Percentiles rank a stretch among this genome's conserved stretches.
phyloP scores from a whole-genome alignment of 805 yeast genomes.

The Suhomyces pyralidae region DNA sequence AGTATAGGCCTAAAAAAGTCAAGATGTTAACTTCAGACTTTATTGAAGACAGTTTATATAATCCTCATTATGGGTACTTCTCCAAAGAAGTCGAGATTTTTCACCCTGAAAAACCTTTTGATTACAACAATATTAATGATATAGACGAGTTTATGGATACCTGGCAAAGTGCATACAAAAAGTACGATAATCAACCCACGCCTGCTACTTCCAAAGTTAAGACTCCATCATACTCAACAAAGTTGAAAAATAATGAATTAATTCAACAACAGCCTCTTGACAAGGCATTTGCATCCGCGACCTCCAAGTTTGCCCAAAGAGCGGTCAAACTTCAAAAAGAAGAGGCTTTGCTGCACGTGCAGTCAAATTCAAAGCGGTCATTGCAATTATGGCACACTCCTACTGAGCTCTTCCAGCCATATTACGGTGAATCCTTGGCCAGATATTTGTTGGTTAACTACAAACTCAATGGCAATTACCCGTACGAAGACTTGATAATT shows the following conservation, averaged over 20 bases:
- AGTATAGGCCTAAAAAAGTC: conserved; percentile 53
- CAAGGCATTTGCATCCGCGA: conserved; percentile 15
- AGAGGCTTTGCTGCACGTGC: conserved; percentile 17
- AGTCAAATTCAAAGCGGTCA: conserved; percentile 30
- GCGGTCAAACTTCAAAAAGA: conserved; percentile 26
- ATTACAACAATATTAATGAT: conserved; percentile 53
- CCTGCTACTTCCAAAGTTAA: neutral
- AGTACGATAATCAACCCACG: conserved; percentile 37
- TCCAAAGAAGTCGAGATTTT: conserved; percentile 75
- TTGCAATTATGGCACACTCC: conserved; percentile 88
- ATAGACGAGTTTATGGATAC: conserved; percentile 66
- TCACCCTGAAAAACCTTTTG: conserved; percentile 62
- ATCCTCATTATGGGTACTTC: conserved; percentile 81
- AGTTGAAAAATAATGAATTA: conserved; percentile 1
- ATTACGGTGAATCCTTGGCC: conserved; percentile 83
- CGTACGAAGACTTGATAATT: conserved; percentile 67
- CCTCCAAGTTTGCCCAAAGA: conserved; percentile 26
- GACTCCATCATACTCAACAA: neutral
- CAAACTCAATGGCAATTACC: conserved; percentile 59
- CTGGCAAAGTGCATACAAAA: conserved; percentile 63
- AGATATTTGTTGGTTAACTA: conserved; percentile 71
- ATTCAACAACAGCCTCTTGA: conserved; percentile 3
- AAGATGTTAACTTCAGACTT: conserved; percentile 78
- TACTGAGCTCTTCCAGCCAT: conserved; percentile 79
- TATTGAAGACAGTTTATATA: conserved; percentile 80